These are phyloP conservation scores for Zygosaccharomyces gambellarensis DNA, from an alignment of 805 yeast genomes.

Conservation along the genomic window DNA sequence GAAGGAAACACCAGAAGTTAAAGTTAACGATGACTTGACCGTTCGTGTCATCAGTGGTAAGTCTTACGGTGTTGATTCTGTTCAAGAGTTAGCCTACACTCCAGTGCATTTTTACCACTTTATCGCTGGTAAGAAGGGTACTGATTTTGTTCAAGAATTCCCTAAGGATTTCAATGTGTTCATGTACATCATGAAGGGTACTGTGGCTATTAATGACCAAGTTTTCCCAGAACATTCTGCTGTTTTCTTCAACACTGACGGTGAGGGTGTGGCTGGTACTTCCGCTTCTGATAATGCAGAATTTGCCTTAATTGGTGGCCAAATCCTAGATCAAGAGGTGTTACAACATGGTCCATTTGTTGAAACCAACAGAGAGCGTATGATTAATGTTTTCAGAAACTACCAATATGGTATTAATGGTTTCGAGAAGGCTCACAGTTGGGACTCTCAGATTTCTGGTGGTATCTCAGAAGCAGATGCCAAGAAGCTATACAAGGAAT, in stretches of 20 bases:
- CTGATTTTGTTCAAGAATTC: conserved; percentile 51
- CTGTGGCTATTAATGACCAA: conserved; percentile 44
- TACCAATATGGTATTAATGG: conserved; percentile 68
- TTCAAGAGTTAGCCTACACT: conserved; percentile 72
- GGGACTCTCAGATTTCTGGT: conserved; percentile 43
- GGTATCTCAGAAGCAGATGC: conserved; percentile 35
- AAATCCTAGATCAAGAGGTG: conserved; percentile 64
- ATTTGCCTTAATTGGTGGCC: conserved; percentile 73
- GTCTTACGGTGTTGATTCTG: conserved; percentile 69
- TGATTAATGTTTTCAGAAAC: conserved; percentile 64
- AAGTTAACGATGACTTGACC: conserved; percentile 61
- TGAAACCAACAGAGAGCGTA: conserved; percentile 60
- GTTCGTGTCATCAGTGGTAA: conserved; percentile 66
- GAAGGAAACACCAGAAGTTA: conserved; percentile 65
- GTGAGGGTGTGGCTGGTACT: conserved; percentile 54
- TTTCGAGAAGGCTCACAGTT: conserved; percentile 58
- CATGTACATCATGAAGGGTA: conserved; percentile 62
- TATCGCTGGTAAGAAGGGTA: conserved; percentile 59
- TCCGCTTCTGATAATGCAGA: conserved; percentile 47
- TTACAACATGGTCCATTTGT: conserved; percentile 93
- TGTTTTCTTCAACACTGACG: conserved; percentile 65
- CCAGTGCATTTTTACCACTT: conserved; percentile 73
- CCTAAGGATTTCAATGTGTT: conserved; percentile 63
- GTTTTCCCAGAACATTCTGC: conserved; percentile 44
- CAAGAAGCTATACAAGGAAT: conserved; percentile 5